Evolutionary conservation across 495 filamentous ascomycete species (phyloP).

Genomic region (Lasiosphaeria miniovina): DNA sequence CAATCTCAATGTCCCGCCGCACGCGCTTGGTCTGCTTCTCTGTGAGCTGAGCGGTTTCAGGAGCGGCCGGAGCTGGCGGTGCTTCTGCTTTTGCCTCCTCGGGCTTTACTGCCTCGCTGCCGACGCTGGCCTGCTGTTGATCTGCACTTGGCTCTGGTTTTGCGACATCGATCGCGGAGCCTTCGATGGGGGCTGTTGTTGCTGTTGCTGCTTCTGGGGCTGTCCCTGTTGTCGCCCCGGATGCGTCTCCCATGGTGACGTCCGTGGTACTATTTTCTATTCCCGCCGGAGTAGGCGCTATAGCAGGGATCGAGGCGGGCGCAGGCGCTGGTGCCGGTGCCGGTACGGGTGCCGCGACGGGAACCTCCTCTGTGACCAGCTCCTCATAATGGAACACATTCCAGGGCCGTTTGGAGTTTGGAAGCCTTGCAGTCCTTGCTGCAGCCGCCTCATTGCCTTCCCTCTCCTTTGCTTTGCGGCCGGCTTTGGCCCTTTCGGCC

Average conservation of each 20-base stretch:
- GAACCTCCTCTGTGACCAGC: constrained; percentile 59
- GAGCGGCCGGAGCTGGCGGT: constrained; percentile 15
- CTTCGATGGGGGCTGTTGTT: too few relatives aligned
- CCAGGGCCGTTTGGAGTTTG: constrained; percentile 75
- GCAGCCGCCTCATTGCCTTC: constrained; percentile 56
- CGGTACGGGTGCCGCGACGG: constrained; percentile 34
- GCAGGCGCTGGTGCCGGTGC: constrained; percentile 25
- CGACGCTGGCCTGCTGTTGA: constrained; percentile 5
- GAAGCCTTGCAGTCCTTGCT: constrained; percentile 59
- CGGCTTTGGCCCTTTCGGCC: constrained; percentile 57
- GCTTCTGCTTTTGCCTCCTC: constrained; percentile 11
- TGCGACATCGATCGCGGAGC: constrained; percentile 7
- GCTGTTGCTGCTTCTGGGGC: too few relatives aligned
- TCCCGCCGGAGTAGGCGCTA: background rate
- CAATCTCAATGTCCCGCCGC: constrained; percentile 77
- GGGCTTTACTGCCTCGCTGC: background rate
- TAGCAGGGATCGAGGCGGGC: background rate
- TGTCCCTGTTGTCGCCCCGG: too few relatives aligned
- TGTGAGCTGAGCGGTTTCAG: constrained; percentile 11
- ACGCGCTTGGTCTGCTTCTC: constrained; percentile 44
- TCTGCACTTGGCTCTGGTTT: constrained; percentile 13
- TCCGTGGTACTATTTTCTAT: background rate
- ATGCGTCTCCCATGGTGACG: too few relatives aligned
- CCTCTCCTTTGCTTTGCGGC: constrained; percentile 49
- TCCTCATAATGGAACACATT: constrained; percentile 85